A percentile compares a stretch with the other conserved stretches of the same genome.
Evolutionary conservation across 2,329 filamentous ascomycete species (phyloP).

Genomic region (Epichloe coenophiala): DNA sequence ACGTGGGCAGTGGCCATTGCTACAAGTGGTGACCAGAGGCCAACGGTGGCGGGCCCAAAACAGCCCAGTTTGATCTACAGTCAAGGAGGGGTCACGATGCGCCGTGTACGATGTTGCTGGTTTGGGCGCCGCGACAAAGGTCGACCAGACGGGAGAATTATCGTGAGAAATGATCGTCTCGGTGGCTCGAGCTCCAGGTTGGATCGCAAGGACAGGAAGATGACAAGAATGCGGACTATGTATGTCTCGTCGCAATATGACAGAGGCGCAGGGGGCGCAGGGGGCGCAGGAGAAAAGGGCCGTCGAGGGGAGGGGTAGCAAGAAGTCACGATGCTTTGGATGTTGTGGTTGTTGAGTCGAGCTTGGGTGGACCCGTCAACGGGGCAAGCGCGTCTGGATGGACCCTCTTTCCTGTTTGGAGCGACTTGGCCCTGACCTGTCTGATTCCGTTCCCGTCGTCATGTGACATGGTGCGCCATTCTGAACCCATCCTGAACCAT

Average conservation of each 20-base stretch:
- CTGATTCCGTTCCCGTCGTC: neutral
- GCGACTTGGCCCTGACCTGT: neutral
- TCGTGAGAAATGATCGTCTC: slow-evolving; percentile 1
- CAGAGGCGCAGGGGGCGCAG: neutral
- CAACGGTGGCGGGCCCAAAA: neutral
- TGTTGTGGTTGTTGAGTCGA: slow-evolving; percentile 2
- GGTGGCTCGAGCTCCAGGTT: neutral
- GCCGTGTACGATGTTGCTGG: neutral
- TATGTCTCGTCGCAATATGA: slow-evolving; percentile 1
- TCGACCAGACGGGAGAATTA: neutral
- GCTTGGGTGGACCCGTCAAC: neutral
- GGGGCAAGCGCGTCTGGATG: neutral
- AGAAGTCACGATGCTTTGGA: slow-evolving; percentile 3
- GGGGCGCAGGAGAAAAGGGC: neutral
- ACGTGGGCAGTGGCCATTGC: slow-evolving; percentile 11
- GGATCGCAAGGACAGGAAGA: neutral
- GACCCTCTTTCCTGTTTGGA: slow-evolving; percentile 2
- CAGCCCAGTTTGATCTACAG: neutral
- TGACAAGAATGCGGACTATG: slow-evolving; percentile 4
- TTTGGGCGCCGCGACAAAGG: neutral
- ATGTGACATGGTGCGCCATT: neutral
- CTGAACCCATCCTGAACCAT: neutral
- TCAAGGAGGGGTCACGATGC: neutral
- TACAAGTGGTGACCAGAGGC: neutral
- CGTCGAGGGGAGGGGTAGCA: neutral